Conservation (phyloP, 179 eudicot species). For the Silene noctiflora region DNA sequence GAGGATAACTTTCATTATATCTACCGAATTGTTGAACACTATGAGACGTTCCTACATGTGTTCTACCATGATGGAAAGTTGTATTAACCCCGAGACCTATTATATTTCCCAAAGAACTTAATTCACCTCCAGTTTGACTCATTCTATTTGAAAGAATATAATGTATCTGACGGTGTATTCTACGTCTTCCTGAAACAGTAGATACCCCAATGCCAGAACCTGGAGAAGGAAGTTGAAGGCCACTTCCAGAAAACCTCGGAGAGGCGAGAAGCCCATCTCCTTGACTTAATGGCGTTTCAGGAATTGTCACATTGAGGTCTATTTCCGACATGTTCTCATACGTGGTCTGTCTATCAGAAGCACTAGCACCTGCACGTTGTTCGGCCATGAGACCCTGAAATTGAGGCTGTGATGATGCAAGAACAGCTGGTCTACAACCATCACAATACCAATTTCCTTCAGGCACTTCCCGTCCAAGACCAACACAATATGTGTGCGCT, state of each 20-base stretch:
- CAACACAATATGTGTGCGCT: slow-evolving; percentile 94
- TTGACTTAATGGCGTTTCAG: slow-evolving; percentile 67
- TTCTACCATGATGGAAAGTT: slow-evolving; percentile 25
- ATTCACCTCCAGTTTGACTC: slow-evolving; percentile 34
- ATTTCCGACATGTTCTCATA: slow-evolving; percentile 56
- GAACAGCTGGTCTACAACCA: slow-evolving; percentile 77
- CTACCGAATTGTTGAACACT: slow-evolving; percentile 32
- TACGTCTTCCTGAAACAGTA: slow-evolving; percentile 65
- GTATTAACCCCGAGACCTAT: slow-evolving; percentile 24
- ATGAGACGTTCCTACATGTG: slow-evolving; percentile 37
- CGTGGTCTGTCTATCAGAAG: slow-evolving; percentile 40
- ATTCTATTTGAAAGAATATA: slow-evolving; percentile 38
- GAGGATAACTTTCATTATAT: slow-evolving; percentile 28
- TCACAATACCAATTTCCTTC: slow-evolving; percentile 98
- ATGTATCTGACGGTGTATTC: slow-evolving; percentile 60
- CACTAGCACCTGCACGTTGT: slow-evolving; percentile 33
- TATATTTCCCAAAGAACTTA: slow-evolving; percentile 24
- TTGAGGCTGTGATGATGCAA: slow-evolving; percentile 44
- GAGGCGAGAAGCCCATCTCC: slow-evolving; percentile 38
- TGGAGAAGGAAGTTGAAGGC: slow-evolving; percentile 43
- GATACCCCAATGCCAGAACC: slow-evolving; percentile 48
- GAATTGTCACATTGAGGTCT: slow-evolving; percentile 72
- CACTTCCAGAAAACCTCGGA: slow-evolving; percentile 45
- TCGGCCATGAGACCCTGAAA: slow-evolving; percentile 36
- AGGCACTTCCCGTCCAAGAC: slow-evolving; percentile 83